Base-by-base conservation (phyloP, 1,139 yeast genomes). In the Pneumocystis canis region DNA sequence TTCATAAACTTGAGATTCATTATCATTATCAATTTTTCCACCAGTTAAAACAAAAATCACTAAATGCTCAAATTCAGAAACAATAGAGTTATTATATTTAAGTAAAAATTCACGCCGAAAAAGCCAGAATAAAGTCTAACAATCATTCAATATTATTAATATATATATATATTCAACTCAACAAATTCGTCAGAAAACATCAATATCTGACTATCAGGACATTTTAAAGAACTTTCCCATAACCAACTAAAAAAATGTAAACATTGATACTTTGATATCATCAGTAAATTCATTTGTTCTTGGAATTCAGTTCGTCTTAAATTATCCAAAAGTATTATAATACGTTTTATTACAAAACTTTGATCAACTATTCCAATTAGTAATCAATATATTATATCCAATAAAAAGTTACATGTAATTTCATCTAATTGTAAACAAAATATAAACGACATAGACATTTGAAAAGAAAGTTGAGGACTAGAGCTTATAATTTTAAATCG, bases 171-270 rank as follows among this genome's bases (percentile, higher is more conserved):
- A 47, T 9, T 20, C 16, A 20, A 47, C 54, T 25, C 31, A 25
- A 47, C 54, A 25, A 47, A 47, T 25, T 47, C 54, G 25, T 47
- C 16, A 20, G 54, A 47, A 47, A 47, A 47, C 11, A 6, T 28
- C 30, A 47, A 11, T 47, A 47, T 47, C 20, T 25, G 16, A 20
- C 30, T 47, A 47, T 28, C 25, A 47, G 54, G 20, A 11, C 54
- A 47, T 47, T 25, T 47, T 47, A 47, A 47, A 47, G 54, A 47
- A 20, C 54, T 47, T 47, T 47, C 54, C 54, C 54, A 47, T 47
- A 47, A 47, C 54, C 54, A 47, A 18, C 31, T 47, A 47, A 47
- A 47, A 47, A 47, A 47, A 47, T 47, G 54, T 11, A 47, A 47
- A 47, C 31, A 47, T 47, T 47, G 54, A 47, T 47, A 47, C 14